Evolutionary conservation across 768 basidiomycete species (phyloP).

Genomic region (Boletus barrowsii): DNA sequence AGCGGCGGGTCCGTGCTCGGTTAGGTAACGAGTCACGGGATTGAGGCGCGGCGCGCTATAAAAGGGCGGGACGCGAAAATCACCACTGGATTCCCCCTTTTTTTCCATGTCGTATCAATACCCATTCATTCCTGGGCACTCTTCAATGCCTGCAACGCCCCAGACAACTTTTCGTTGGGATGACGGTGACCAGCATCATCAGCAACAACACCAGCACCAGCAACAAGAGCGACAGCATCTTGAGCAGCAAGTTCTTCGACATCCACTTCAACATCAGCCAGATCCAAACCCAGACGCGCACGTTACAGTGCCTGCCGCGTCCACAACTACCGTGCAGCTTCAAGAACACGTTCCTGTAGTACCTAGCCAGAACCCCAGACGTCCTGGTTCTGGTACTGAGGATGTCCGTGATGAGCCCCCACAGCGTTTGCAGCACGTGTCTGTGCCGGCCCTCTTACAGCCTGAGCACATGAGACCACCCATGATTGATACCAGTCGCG

Average conservation of each 20-base stretch:
- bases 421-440: slow-evolving; percentile 24
- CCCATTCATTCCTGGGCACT: slow-evolving; percentile 45
- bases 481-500: slow-evolving; percentile 33
- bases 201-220: slow-evolving; percentile 20
- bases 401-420: slow-evolving; percentile 19
- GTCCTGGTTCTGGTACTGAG: slow-evolving; percentile 20
- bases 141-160: slow-evolving; percentile 49
- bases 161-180: slow-evolving; percentile 41
- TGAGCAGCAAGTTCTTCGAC: slow-evolving; percentile 40
- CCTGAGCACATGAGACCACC: slow-evolving; percentile 34
- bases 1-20: slow-evolving; percentile 19
- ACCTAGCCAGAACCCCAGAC: slow-evolving; percentile 26
- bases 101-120: slow-evolving; percentile 49
- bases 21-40: slow-evolving; percentile 25
- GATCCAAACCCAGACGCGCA: slow-evolving; percentile 24
- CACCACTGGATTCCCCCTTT: slow-evolving; percentile 22
- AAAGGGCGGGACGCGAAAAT: slow-evolving; percentile 29
- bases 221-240: slow-evolving; percentile 28
- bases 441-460: slow-evolving; percentile 17
- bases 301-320: slow-evolving; percentile 8
- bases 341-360: slow-evolving; percentile 31
- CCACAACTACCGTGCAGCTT: slow-evolving; percentile 16
- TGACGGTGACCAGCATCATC: slow-evolving; percentile 33
- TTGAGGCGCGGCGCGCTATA: slow-evolving; percentile 20
- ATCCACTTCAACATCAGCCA: slow-evolving; percentile 36